These are phyloP conservation scores for Rhamnella rubrinervis DNA, from an alignment of 331 rosid species.

Conservation along the genomic window DNA sequence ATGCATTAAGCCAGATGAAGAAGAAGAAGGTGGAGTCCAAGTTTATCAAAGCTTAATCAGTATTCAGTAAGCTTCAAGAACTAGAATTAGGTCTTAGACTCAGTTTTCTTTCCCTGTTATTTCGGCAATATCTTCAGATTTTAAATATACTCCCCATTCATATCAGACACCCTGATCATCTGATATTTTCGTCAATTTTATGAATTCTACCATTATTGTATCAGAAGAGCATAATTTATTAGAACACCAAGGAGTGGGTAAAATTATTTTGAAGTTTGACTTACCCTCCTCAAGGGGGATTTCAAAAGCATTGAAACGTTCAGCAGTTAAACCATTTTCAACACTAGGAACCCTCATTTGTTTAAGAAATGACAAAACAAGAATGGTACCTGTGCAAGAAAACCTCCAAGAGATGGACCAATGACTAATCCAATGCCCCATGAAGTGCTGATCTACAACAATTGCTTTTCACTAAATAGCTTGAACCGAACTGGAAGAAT, in stretches of 20 bases:
- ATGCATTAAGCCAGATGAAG: too few relatives aligned
- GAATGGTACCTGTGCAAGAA: constrained; percentile 63
- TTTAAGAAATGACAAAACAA: not conserved
- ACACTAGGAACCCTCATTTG: not conserved
- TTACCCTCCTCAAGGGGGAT: not conserved
- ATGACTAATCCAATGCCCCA: constrained; percentile 70
- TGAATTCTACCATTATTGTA: too few relatives aligned
- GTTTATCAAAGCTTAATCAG: too few relatives aligned
- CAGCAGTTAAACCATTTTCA: not conserved
- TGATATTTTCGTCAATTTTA: too few relatives aligned
- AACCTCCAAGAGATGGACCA: constrained; percentile 86
- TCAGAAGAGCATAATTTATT: too few relatives aligned
- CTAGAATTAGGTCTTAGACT: too few relatives aligned
- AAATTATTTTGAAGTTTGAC: not conserved
- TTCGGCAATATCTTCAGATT: too few relatives aligned
- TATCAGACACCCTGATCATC: too few relatives aligned
- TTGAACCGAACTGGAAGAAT: not conserved
- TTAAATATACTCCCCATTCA: too few relatives aligned
- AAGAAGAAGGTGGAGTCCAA: too few relatives aligned
- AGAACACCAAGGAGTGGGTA: not conserved
- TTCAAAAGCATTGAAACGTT: not conserved
- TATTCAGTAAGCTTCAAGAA: too few relatives aligned
- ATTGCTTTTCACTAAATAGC: constrained; percentile 8
- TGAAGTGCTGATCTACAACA: constrained; percentile 61
- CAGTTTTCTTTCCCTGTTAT: too few relatives aligned